Base-by-base conservation (phyloP, 192 early-diverging fungal species). In the Umbelopsis vinacea region DNA sequence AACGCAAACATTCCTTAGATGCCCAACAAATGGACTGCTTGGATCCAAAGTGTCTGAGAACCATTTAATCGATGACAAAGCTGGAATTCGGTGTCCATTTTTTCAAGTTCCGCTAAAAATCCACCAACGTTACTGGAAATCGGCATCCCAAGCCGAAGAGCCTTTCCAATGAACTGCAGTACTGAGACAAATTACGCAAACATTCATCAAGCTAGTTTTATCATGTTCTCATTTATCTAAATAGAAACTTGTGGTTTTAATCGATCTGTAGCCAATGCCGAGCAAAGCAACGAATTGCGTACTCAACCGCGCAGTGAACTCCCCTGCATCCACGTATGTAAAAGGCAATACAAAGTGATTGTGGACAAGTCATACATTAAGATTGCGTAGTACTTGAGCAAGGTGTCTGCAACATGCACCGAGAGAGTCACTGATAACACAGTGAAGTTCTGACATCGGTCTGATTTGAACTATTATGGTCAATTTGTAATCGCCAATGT, bases 1-100 rank as follows among this genome's bases (percentile, higher is more conserved):
- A 37, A 63, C 24, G 57, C 57, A 63, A 63, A 63, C 57, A 63
- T 63, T 63, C 8, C 57, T 29, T 23, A 55, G 6, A 15, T 21
- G 21, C 11, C 53, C 53, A 15, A 17, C 5, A 21, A 50, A 6
- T 50, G 26, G 57, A 63, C 57, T 19, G 26, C 57, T 63, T 37
- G 26, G 53, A 43, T 11, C 40, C 40, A 43, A 43, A 11, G 29
- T 17, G 33, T 37, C 57, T 19, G 29, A 63, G 26, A 37, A 63
- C 5, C 57, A 37, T 63, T 4, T 6, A 26, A 12, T 37, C 57
- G 57, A 63, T 63, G 26, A 63, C 57, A 63, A 63, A 63, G 29
- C 57, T 9, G 29, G 19, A 63, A 37, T 63, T n/a, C 17, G 24
- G 33, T 26, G 11, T 26, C 17, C 57, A 26, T 19, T 63, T 63